These are phyloP conservation scores for Paecilomyces dactylethromorphus DNA, from an alignment of 2,329 filamentous ascomycete genomes.

Conservation along the genomic window DNA sequence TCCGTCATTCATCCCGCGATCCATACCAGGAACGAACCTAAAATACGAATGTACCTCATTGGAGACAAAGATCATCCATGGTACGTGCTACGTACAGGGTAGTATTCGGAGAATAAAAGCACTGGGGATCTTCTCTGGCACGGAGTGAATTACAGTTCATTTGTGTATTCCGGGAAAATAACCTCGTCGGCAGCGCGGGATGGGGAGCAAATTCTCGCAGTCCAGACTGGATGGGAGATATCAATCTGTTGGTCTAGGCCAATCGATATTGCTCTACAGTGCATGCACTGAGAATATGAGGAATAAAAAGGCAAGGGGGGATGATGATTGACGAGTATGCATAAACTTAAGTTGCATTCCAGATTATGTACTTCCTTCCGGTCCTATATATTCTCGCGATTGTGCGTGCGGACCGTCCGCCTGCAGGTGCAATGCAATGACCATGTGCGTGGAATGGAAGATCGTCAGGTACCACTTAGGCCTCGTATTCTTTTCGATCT, in stretches of 20 bases:
- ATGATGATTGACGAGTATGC: not conserved
- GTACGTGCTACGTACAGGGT: too few species aligned
- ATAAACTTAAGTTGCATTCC: not conserved
- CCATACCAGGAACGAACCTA: not conserved
- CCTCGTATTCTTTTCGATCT: not conserved
- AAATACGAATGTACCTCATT: not conserved
- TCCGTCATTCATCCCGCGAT: not conserved
- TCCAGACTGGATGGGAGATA: not conserved
- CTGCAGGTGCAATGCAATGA: not conserved
- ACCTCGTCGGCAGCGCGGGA: not conserved
- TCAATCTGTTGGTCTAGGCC: not conserved
- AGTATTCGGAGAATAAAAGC: too few species aligned
- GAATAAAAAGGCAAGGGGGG: not conserved
- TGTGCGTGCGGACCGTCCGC: not conserved
- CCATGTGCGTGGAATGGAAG: not conserved
- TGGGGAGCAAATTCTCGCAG: not conserved
- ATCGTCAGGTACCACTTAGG: not conserved
- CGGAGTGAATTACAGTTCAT: too few species aligned
- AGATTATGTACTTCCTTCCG: not conserved
- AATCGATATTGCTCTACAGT: not conserved
- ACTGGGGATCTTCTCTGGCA: too few species aligned
- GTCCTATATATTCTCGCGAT: not conserved
- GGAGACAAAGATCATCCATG: too few species aligned
- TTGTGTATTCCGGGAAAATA: too few species aligned
- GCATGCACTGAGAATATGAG: not conserved